phyloP scores from a whole-genome alignment of 1,284 basidiomycete genomes.

The Anthracocystis walkeri region DNA sequence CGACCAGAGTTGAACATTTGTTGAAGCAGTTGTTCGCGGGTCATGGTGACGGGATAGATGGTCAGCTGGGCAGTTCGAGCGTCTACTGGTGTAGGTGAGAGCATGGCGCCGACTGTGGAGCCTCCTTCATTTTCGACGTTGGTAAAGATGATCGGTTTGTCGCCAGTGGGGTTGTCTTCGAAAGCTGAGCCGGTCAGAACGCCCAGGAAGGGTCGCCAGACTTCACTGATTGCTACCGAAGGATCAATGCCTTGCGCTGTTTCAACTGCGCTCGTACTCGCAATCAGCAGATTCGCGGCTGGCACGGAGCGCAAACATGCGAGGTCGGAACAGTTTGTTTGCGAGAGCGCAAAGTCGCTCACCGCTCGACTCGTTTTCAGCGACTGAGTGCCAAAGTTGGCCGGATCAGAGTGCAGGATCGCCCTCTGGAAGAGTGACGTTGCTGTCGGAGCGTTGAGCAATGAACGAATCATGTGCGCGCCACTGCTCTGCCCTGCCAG shows the following conservation, averaged over 20 bases:
- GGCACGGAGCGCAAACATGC: slow-evolving; percentile 39
- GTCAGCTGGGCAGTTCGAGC: slow-evolving; percentile 13
- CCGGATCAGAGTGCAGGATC: slow-evolving; percentile 54
- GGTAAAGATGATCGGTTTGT: slow-evolving; percentile 45
- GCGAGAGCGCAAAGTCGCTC: slow-evolving; percentile 33
- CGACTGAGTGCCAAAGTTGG: slow-evolving; percentile 50
- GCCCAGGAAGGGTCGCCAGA: slow-evolving; percentile 52
- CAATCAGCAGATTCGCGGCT: slow-evolving; percentile 35
- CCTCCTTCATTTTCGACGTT: slow-evolving; percentile 61
- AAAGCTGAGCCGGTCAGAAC: slow-evolving; percentile 31
- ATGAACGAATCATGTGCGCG: slow-evolving; percentile 79
- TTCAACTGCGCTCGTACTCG: slow-evolving; percentile 19
- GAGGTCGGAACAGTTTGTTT: slow-evolving; percentile 43
- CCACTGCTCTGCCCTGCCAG: slow-evolving; percentile 89
- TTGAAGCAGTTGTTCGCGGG: slow-evolving; percentile 19
- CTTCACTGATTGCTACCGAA: slow-evolving; percentile 37
- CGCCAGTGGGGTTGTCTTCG: slow-evolving; percentile 14
- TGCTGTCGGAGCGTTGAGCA: slow-evolving; percentile 64
- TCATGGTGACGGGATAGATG: slow-evolving; percentile 20
- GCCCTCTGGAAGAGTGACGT: slow-evolving; percentile 59
- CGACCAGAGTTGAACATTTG: slow-evolving; percentile 51
- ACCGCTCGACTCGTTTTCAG: slow-evolving; percentile 24
- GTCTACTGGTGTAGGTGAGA: slow-evolving; percentile 16
- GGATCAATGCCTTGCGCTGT: slow-evolving; percentile 21
- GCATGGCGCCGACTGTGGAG: slow-evolving; percentile 20